Evolutionary conservation across 2,329 filamentous ascomycete species (phyloP), one percentile per base, ranked within the genome.

Genomic region (Neonectria ditissima): DNA sequence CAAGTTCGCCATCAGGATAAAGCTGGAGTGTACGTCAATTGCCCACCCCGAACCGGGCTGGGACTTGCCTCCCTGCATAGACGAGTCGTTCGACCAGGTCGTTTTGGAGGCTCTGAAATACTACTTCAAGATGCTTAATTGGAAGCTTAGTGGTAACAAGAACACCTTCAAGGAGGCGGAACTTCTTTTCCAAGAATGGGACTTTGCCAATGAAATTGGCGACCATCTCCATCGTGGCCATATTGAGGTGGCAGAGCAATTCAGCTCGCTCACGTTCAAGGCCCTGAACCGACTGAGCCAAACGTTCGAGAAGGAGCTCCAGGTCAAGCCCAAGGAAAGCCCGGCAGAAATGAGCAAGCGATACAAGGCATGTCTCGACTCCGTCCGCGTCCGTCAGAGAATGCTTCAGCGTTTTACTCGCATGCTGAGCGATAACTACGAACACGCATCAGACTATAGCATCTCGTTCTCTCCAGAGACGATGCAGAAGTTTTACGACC

Each of bases 101-200:
- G 93, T 98, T 10, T 81, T 99, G 45, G 95, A 97, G 74, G 94
- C 95, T 0, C 83, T 99, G 71, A 97, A 95, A 77, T 98, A 97
- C 78, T 99, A 99, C 80, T 99, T 99, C 85, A 96, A 95, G 78
- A 94, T 99, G 87, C 84, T 99, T 47, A 97, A 98, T 76, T 98
- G 94, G 93, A 98, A 98, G 79, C 83, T 99, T 56, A 94, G 92
- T 72, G 93, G 94, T 59, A 98, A 98, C 83, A 98, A 97, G 78
- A 99, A 98, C 80, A 97, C 94, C 0, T 99, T 99, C 86, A 98
- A 98, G 76, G 96, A 99, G 78, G 96, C 96, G 7, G 96, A 99
- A 82, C 91, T 99, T 68, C 82, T 99, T 51, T 97, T 97, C 76
- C 94, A 97, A 74, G 96, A 99, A 79, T 99, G 96, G 96, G 93